Base-by-base conservation (phyloP, 371 early-diverging fungal genomes). In the Nematocida sp. region DNA sequence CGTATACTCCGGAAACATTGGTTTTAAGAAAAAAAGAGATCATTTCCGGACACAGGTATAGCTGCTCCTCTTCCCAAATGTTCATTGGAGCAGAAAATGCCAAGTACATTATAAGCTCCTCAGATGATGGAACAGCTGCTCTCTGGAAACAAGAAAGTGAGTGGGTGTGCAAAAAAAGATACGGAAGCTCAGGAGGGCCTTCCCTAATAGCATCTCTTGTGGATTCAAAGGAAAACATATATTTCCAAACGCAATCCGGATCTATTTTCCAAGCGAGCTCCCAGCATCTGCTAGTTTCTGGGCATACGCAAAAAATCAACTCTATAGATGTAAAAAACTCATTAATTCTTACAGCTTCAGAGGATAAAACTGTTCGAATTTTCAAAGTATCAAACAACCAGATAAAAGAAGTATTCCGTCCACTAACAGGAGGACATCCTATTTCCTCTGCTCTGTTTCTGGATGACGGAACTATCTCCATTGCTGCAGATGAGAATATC, bases 401-500 rank as follows among this genome's bases (percentile, higher is more conserved):
- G 56, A 4, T 56, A 18, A 3, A 33, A 11, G 66, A 66, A 26
- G 33, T 66, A 42, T 50, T 50, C 1, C 18, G 66, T 11, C 66
- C 66, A 39, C n/a, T 55, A 32, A 39, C 38, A 25, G 50, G 48
- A 1, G 66, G 66, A 23, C 38, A 50, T 28, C 1, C 66, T 18
- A 33, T 66, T 0, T 20, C 57, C 20, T 20, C 30, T 16, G 54
- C 66, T 0, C 40, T 66, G 0, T 32, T 66, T 36, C 9, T 48
- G 20, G 55, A 54, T 20, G 16, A 28, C 28, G 30, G 38, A 9
- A 32, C 33, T 11, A 36, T 32, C 2, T 11, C 26, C 13, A 20
- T 50, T 20, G 42, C 55, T 26, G 48, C 23, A 9, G 48, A 48
- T 2, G 48, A 66, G 18, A 66, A 66, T 32, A 51, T 66, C 18